These are phyloP conservation scores for Blastomyces silverae DNA, from an alignment of 2,329 filamentous ascomycete species.

Conservation along the genomic window DNA sequence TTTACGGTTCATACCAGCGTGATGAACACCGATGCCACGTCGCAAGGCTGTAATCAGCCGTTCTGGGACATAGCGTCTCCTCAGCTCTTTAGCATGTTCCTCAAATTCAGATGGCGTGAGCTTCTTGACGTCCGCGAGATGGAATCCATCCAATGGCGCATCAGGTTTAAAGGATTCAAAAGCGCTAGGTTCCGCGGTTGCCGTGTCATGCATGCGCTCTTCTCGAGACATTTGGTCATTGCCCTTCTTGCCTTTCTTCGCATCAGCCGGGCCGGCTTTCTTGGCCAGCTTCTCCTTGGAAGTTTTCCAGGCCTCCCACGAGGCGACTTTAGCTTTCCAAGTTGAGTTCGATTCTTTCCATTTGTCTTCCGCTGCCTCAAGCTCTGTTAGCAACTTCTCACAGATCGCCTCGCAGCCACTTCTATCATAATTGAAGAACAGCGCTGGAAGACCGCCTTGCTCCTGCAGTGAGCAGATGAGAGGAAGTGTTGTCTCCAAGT, in stretches of 20 bases:
- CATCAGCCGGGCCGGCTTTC: slow-evolving; percentile 36
- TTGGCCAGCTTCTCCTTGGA: slow-evolving; percentile 30
- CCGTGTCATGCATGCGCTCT: slow-evolving; percentile 53
- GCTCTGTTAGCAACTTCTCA: slow-evolving; percentile 44
- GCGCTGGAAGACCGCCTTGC: slow-evolving; percentile 61
- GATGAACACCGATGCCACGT: slow-evolving; percentile 68
- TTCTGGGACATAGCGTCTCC: slow-evolving; percentile 45
- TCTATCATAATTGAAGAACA: slow-evolving; percentile 72
- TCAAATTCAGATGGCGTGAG: slow-evolving; percentile 54
- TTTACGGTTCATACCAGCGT: slow-evolving; percentile 69
- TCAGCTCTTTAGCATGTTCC: slow-evolving; percentile 47
- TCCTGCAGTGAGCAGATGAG: slow-evolving; percentile 55
- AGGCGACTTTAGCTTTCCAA: slow-evolving; percentile 56
- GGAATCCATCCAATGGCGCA: slow-evolving; percentile 56
- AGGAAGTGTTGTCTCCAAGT: slow-evolving; percentile 48
- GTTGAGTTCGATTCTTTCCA: slow-evolving; percentile 53
- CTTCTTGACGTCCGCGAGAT: slow-evolving; percentile 59
- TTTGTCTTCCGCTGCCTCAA: slow-evolving; percentile 49
- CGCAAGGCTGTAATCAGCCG: slow-evolving; percentile 55
- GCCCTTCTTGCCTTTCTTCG: slow-evolving; percentile 29
- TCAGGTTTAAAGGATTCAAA: slow-evolving; percentile 63
- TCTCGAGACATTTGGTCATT: slow-evolving; percentile 47
- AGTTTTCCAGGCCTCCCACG: slow-evolving; percentile 53
- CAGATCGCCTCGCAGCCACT: slow-evolving; percentile 56
- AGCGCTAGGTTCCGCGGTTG: slow-evolving; percentile 48